phyloP scores from a whole-genome alignment of 495 filamentous ascomycete species.

The Xylaria intraflava region DNA sequence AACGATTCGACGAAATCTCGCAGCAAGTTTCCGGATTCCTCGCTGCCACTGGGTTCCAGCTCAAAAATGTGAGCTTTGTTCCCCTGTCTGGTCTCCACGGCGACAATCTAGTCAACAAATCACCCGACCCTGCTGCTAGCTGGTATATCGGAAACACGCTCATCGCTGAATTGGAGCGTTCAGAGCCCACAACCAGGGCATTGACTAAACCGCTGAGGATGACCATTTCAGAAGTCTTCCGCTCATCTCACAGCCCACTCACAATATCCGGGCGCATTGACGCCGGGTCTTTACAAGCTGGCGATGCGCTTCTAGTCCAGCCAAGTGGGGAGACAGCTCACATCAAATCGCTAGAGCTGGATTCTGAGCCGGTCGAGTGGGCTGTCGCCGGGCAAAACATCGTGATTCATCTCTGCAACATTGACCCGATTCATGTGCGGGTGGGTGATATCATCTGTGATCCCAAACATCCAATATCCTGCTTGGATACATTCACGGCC shows the following conservation, averaged over 20 bases:
- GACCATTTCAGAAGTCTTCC: conserved; percentile 65
- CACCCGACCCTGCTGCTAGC: conserved; percentile 46
- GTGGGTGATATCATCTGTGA: conserved; percentile 80
- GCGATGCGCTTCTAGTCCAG: conserved; percentile 71
- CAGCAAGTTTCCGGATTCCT: conserved; percentile 80
- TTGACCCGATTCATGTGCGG: conserved; percentile 74
- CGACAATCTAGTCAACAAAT: conserved; percentile 68
- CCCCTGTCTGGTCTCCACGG: conserved; percentile 85
- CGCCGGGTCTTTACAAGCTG: conserved; percentile 72
- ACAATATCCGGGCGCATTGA: conserved; percentile 84
- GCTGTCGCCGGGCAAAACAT: conserved; percentile 93
- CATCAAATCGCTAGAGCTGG: conserved; percentile 70
- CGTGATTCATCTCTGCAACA: conserved; percentile 73
- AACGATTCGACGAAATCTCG: conserved; percentile 76
- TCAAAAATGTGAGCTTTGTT: conserved; percentile 74
- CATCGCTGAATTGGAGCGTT: conserved; percentile 74
- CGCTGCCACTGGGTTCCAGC: conserved; percentile 68
- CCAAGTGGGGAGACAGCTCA: conserved; percentile 72
- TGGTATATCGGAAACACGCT: conserved; percentile 83
- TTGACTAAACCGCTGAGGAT: conserved; percentile 76
- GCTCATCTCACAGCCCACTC: conserved; percentile 67
- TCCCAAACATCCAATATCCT: conserved; percentile 57
- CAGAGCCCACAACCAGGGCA: conserved; percentile 62
- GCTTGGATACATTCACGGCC: conserved; percentile 61
- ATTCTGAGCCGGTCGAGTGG: conserved; percentile 70